Evolutionary conservation across 441 rosid genomes (phyloP).

Genomic region (Lepidium campestre): DNA sequence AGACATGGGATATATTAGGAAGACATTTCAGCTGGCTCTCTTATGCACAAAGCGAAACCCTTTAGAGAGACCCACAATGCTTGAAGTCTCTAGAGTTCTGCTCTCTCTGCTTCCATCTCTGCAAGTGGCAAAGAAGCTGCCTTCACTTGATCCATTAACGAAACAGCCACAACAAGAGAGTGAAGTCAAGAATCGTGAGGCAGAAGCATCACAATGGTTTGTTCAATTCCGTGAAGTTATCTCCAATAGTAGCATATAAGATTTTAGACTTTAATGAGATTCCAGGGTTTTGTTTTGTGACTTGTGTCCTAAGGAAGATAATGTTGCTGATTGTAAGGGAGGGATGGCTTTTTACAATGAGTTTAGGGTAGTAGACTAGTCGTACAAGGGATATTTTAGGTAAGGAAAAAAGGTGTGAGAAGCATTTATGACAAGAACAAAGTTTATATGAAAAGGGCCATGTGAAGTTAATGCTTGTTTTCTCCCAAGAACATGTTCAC

Average conservation of each 20-base stretch:
- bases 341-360: not conserved
- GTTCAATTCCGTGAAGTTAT: slow-evolving; percentile 58
- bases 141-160: slow-evolving; percentile 25
- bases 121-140: slow-evolving; percentile 33
- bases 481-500: slow-evolving; percentile 16
- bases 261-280: not conserved
- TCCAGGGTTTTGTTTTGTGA: not conserved
- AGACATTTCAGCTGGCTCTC: slow-evolving; percentile 76
- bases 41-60: slow-evolving; percentile 72
- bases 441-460: slow-evolving; percentile 8
- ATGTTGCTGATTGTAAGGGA: not conserved
- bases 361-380: not conserved
- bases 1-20: slow-evolving; percentile 51
- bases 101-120: slow-evolving; percentile 61
- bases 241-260: slow-evolving; percentile 52
- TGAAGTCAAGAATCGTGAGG: slow-evolving; percentile 7
- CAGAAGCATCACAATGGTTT: slow-evolving; percentile 51
- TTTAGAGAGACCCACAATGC: slow-evolving; percentile 86
- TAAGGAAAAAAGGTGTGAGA: slow-evolving; percentile 5
- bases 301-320: slow-evolving; percentile 9
- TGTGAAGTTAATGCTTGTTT: slow-evolving; percentile 12
- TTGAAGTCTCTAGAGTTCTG: slow-evolving; percentile 68
- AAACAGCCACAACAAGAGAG: slow-evolving; percentile 12
- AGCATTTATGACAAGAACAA: slow-evolving; percentile 12
- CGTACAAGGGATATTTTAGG: slow-evolving; percentile 4